phyloP scores from a whole-genome alignment of 257 asterid species.

The Solanum chilense region DNA sequence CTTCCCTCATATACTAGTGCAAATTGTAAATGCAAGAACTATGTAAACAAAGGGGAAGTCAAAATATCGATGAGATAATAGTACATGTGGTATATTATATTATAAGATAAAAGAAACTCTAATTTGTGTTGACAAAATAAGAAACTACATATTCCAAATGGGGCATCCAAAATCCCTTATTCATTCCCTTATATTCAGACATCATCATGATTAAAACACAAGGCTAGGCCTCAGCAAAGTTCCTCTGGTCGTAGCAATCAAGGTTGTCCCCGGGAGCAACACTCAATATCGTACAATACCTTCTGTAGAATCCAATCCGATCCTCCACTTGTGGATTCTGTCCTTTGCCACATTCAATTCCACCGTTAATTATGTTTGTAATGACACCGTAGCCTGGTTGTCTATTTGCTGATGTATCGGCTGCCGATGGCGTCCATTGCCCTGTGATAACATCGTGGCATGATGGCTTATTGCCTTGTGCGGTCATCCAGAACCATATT shows the following conservation, averaged over 20 bases:
- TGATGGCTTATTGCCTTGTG: conserved; percentile 25
- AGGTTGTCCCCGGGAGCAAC: conserved; percentile 18
- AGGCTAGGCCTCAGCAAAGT: conserved; percentile 2
- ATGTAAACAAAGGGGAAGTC: not conserved
- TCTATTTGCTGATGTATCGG: conserved; percentile 11
- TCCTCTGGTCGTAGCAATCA: conserved; percentile 20
- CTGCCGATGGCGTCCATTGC: conserved; percentile 17
- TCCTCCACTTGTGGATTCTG: conserved; percentile 1
- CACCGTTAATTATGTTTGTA: conserved; percentile 29
- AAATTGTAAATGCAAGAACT: not conserved
- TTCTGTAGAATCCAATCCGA: conserved; percentile 18
- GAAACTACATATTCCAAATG: not conserved
- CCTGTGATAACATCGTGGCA: conserved; percentile 22
- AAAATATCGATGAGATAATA: no score
- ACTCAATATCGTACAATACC: conserved; percentile 12
- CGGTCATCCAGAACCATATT: conserved; percentile 33
- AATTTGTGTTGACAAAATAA: no score
- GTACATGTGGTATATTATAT: no score
- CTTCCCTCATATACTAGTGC: no score
- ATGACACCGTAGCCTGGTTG: conserved; percentile 20
- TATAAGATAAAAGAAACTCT: no score
- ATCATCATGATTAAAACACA: not conserved
- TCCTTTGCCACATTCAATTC: conserved; percentile 21
- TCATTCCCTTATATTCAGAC: not conserved
- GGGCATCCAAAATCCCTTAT: not conserved